phyloP scores from a whole-genome alignment of 768 basidiomycete genomes.

The Hortiboletus campestris region DNA sequence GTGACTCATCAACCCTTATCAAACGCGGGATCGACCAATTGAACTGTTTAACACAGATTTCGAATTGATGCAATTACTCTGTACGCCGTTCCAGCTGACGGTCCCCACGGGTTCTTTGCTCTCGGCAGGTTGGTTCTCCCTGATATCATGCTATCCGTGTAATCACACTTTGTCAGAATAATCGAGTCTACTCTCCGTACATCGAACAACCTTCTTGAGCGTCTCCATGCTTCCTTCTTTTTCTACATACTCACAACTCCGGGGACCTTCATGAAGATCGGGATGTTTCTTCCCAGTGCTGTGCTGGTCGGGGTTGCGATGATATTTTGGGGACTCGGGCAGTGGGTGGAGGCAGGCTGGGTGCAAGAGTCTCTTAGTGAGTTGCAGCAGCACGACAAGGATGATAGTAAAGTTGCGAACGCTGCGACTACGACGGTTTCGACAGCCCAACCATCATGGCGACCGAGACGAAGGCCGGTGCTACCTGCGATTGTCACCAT shows the following conservation, averaged over 20 bases:
- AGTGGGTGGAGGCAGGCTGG: slow-evolving; percentile 73
- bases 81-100: slow-evolving; percentile 80
- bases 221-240: slow-evolving; percentile 97
- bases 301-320: slow-evolving; percentile 81
- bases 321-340: slow-evolving; percentile 77
- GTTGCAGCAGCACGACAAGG: slow-evolving; percentile 1
- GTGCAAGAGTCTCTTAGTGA: slow-evolving; percentile 4
- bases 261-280: slow-evolving; percentile 80
- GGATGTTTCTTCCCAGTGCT: slow-evolving; percentile 84
- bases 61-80: slow-evolving; percentile 93
- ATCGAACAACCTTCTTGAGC: slow-evolving; percentile 91
- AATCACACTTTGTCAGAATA: slow-evolving; percentile 43
- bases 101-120: slow-evolving; percentile 94
- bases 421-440: neutral
- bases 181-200: slow-evolving; percentile 88
- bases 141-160: neutral
- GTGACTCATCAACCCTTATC: slow-evolving; percentile 40
- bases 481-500: slow-evolving; percentile 53
- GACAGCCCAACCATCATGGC: slow-evolving; percentile 5
- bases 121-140: slow-evolving; percentile 68
- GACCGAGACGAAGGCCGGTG: slow-evolving; percentile 49
- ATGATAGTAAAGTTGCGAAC: slow-evolving; percentile 10
- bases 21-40: neutral
- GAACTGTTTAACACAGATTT: slow-evolving; percentile 50
- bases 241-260: slow-evolving; percentile 72